Evolutionary conservation across 106 monocot genomes (phyloP).

Genomic region (Acorus gramineus): DNA sequence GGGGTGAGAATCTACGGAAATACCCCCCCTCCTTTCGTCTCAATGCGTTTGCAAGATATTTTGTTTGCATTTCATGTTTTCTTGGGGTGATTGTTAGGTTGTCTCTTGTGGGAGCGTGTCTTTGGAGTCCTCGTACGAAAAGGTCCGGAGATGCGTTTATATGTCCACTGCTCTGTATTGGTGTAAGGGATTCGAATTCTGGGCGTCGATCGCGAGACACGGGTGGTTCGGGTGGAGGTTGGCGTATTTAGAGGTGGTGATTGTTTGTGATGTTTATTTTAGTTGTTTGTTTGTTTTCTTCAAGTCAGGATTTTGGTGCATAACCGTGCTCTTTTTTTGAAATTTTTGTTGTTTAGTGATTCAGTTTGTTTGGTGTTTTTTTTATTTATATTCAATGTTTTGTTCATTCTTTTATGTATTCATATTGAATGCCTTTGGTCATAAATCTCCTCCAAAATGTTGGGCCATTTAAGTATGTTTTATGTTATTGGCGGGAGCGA

Average conservation of each 20-base stretch:
- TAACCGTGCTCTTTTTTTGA: no score
- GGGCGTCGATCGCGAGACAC: slow-evolving; percentile 6
- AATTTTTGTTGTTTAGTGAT: no score
- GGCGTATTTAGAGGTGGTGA: slow-evolving; percentile 39
- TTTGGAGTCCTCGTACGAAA: slow-evolving; percentile 83
- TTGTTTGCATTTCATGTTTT: background rate
- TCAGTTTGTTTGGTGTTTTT: no score
- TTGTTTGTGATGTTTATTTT: no score
- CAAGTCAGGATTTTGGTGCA: no score
- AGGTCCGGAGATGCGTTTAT: slow-evolving; percentile 67
- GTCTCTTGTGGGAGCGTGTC: slow-evolving; percentile 55
- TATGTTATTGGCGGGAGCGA: no score
- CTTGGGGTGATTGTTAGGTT: slow-evolving; percentile 21
- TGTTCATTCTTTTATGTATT: no score
- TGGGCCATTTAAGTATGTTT: no score
- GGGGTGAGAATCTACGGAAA: slow-evolving; percentile 32
- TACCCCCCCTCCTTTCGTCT: background rate
- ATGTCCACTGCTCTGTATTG: slow-evolving; percentile 62
- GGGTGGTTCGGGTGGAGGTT: slow-evolving; percentile 38
- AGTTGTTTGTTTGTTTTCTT: no score
- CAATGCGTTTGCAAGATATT: background rate
- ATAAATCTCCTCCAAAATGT: no score
- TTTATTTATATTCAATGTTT: no score
- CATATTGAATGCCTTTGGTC: no score
- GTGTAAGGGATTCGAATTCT: slow-evolving; percentile 17